These are phyloP conservation scores for Yamadazyma blattariae DNA, from an alignment of 1,139 yeast species.

Conservation along the genomic window DNA sequence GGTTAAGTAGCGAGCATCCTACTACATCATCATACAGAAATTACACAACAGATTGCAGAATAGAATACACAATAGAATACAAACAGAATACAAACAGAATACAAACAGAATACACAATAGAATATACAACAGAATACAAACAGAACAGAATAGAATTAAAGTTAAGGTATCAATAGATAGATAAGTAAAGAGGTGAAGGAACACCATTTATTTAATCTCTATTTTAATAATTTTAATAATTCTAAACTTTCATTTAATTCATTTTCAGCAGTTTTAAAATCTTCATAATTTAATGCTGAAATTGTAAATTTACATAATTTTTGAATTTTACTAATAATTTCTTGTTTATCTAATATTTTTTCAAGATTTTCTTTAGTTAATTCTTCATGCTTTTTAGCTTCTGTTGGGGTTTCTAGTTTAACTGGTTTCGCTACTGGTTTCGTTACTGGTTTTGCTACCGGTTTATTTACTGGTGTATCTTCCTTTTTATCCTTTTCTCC, in stretches of 20 bases:
- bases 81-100: too few relatives aligned
- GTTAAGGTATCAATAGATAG: too few relatives aligned
- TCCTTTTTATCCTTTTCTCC: background rate
- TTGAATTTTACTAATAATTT: constrained; percentile 66
- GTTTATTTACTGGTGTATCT: constrained; percentile 17
- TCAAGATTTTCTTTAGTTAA: constrained; percentile 40
- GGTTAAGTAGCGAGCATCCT: too few relatives aligned
- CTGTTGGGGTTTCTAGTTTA: background rate
- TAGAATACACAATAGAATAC: too few relatives aligned
- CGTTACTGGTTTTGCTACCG: constrained; percentile 4
- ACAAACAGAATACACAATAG: too few relatives aligned
- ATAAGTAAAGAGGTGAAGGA: too few relatives aligned
- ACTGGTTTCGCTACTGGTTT: constrained; percentile 3
- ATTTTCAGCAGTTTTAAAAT: constrained; percentile 72
- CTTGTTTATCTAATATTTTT: constrained; percentile 55
- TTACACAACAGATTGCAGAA: too few relatives aligned
- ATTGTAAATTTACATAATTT: constrained; percentile 89
- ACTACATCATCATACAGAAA: too few relatives aligned
- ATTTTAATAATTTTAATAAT: constrained; percentile 13
- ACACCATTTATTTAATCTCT: too few relatives aligned
- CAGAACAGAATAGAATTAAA: too few relatives aligned
- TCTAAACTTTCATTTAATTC: constrained; percentile 68
- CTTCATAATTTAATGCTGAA: constrained; percentile 92
- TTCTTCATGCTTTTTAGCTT: constrained; percentile 1
- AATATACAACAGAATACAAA: too few relatives aligned